Conservation (phyloP, 176 grass and related monocot species). For the Musa acuminata region DNA sequence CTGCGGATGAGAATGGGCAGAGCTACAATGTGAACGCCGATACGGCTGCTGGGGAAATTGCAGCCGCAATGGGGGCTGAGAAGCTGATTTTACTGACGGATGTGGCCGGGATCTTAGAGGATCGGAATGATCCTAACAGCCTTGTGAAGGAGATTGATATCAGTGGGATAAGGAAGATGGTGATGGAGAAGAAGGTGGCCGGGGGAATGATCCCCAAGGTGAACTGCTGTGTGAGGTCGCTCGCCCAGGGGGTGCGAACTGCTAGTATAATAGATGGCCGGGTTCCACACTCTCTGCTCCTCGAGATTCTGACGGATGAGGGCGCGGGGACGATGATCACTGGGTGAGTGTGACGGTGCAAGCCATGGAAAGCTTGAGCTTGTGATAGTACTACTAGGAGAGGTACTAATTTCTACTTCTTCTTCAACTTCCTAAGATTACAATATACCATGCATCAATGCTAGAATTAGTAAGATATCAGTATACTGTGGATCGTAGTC, state of each 20-base stretch:
- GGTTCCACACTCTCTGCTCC: slow-evolving; percentile 70
- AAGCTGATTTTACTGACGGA: slow-evolving; percentile 78
- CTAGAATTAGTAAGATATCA: too few relatives aligned
- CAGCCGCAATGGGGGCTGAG: slow-evolving; percentile 55
- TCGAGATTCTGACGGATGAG: slow-evolving; percentile 80
- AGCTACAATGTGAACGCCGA: slow-evolving; percentile 90
- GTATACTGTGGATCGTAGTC: too few relatives aligned
- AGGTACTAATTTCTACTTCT: background rate
- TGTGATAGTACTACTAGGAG: background rate
- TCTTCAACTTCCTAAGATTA: background rate
- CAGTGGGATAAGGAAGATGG: slow-evolving; percentile 46
- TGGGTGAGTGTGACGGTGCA: slow-evolving; percentile 25
- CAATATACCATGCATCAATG: too few relatives aligned
- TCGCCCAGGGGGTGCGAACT: slow-evolving; percentile 63
- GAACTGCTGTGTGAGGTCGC: slow-evolving; percentile 50
- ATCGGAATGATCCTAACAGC: slow-evolving; percentile 47
- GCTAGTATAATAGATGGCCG: slow-evolving; percentile 76
- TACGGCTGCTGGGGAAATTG: slow-evolving; percentile 67
- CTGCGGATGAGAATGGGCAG: slow-evolving; percentile 56
- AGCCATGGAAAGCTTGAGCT: background rate
- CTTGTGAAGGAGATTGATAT: slow-evolving; percentile 70
- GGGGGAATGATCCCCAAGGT: slow-evolving; percentile 94
- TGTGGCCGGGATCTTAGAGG: slow-evolving; percentile 51
- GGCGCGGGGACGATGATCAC: slow-evolving; percentile 79
- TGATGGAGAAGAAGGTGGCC: slow-evolving; percentile 59